Evolutionary conservation across 2,329 filamentous ascomycete species (phyloP), one percentile per base, ranked within the genome.

Genomic region (Mycocentrospora acerina): DNA sequence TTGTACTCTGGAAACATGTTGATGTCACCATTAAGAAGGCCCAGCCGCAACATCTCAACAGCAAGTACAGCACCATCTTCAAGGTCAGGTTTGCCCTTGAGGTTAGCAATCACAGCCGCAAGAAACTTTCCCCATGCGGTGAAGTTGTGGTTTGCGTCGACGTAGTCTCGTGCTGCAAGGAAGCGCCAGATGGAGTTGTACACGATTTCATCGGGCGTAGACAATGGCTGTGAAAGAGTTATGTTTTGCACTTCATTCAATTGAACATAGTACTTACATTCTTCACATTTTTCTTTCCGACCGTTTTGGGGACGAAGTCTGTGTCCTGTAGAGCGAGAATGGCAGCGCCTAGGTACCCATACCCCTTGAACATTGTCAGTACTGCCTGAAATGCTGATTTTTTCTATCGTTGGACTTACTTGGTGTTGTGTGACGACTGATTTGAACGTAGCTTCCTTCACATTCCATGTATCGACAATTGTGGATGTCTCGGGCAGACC

Each of bases 111-210:
- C 3, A 86, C 83, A 19, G 80, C 79, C 19, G 83, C 82, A 26
- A 97, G 74, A 14, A 88, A 88, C 55, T 83, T 82, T 12, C 62
- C 93, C 89, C 90, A 95, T 7, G 74, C 70, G 7, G 90, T 95
- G 44, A 96, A 76, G 43, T 83, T 80, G 67, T 97, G 91, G 42
- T 80, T 77, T 34, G 83, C 77, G 53, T 93, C 81, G 31, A 95
- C 77, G 58, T 96, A 98, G 16, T 85, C 90, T 42, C 90, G 82
- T 32, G 97, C 76, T 60, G 95, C 88, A 15, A 98, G 76, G 68
- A 96, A 93, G 38, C 90, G 82, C 86, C 89, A 96, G 42, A 91
- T 78, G 6, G 85, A 81, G 55, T 95, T 88, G 13, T 89, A 72
- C 16, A 79, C 71, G 37, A 91, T 78, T 57, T 93, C 86, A 12